Conservation (phyloP, 257 asterid genomes). For the Salvia miltiorrhiza region DNA sequence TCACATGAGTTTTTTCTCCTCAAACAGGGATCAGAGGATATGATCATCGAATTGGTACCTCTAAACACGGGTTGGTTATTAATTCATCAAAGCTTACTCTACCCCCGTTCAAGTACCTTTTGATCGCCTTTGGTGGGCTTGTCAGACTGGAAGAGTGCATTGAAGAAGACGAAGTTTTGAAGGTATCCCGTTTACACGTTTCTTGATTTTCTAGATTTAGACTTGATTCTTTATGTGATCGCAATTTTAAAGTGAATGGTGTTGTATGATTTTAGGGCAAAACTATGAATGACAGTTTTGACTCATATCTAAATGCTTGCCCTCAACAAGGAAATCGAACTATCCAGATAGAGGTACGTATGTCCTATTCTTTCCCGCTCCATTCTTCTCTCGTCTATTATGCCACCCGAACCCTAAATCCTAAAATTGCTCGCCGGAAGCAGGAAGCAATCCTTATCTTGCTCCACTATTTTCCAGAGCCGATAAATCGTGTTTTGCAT, state of each 20-base stretch:
- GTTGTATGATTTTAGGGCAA: constrained; percentile 52
- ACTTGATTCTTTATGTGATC: background rate
- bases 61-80: constrained; percentile 72
- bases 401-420: background rate
- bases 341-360: constrained; percentile 76
- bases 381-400: background rate
- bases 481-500: constrained; percentile 44
- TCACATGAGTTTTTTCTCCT: background rate
- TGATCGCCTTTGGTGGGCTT: constrained; percentile 97
- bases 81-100: constrained; percentile 65
- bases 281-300: constrained; percentile 54
- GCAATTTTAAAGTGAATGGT: background rate
- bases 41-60: constrained; percentile 86
- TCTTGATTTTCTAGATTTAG: background rate
- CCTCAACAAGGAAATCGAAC: constrained; percentile 98
- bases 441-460: constrained; percentile 91
- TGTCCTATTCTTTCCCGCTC: background rate
- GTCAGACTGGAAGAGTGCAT: constrained; percentile 96
- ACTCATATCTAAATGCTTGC: constrained; percentile 73
- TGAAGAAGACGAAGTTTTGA: constrained; percentile 66
- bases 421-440: background rate
- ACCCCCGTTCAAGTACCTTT: constrained; percentile 89
- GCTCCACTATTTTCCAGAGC: constrained; percentile 93
- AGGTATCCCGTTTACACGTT: constrained; percentile 38
- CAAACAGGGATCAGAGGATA: constrained; percentile 82